phyloP scores from a whole-genome alignment of 148 eudicot genomes.

The Rhododendron griersonianum region DNA sequence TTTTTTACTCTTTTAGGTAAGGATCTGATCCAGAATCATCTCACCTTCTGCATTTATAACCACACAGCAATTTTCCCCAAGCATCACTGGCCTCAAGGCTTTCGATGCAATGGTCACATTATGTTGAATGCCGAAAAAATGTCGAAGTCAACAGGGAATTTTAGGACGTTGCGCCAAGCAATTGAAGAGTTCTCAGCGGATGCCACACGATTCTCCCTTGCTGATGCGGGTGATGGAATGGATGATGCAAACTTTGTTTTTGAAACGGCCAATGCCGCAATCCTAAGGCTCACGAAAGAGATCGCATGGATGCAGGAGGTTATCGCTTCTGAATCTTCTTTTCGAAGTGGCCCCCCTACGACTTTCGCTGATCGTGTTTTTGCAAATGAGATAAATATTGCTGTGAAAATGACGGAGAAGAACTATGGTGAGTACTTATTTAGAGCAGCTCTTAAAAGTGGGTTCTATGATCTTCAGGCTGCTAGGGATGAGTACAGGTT shows the following conservation, averaged over 20 bases:
- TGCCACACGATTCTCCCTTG: constrained; percentile 79
- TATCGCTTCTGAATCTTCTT: constrained; percentile 47
- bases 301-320: constrained; percentile 87
- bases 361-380: constrained; percentile 77
- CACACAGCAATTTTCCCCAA: constrained; percentile 72
- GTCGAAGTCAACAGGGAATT: constrained; percentile 96
- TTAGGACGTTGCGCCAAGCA: constrained; percentile 69
- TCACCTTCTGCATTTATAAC: constrained; percentile 83
- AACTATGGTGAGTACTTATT: constrained; percentile 63
- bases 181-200: constrained; percentile 88
- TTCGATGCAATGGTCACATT: constrained; percentile 91
- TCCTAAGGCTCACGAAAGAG: constrained; percentile 81
- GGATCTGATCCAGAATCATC: constrained; percentile 93
- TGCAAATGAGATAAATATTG: constrained; percentile 81
- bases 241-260: constrained; percentile 95
- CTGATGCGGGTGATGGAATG: constrained; percentile 95
- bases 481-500: constrained; percentile 84
- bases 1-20: constrained; percentile 52
- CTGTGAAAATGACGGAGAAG: constrained; percentile 57
- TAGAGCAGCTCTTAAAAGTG: constrained; percentile 75
- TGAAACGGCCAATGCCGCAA: constrained; percentile 92
- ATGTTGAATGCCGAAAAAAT: constrained; percentile 88
- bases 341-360: constrained; percentile 52
- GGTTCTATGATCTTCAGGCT: constrained; percentile 83
- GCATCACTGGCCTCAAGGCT: constrained; percentile 85